These are phyloP conservation scores for Parietaria judaica DNA, from an alignment of 306 rosid species.

Conservation along the genomic window DNA sequence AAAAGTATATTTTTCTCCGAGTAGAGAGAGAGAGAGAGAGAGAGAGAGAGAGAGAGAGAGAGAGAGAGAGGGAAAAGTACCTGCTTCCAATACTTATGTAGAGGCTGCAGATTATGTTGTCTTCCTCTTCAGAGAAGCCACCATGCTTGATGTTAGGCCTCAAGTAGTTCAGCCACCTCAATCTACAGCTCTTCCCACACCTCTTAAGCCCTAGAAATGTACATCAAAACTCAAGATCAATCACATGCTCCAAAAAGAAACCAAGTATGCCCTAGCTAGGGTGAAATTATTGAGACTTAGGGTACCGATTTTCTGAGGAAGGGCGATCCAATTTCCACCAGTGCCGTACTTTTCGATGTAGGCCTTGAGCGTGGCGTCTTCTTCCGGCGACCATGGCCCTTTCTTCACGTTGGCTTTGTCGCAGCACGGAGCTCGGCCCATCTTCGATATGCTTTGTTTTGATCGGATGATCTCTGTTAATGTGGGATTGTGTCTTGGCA, in stretches of 20 bases:
- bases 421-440: slow-evolving; percentile 99
- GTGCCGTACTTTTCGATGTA: slow-evolving; percentile 81
- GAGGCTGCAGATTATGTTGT: slow-evolving; percentile 86
- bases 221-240: slow-evolving; percentile 1
- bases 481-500: neutral
- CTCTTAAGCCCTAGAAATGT: slow-evolving; percentile 72
- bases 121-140: slow-evolving; percentile 98
- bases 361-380: slow-evolving; percentile 76
- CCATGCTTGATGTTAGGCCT: slow-evolving; percentile 99
- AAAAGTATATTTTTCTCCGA: neutral
- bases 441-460: slow-evolving; percentile 10
- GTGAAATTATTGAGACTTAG: too few relatives aligned
- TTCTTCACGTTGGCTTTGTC: slow-evolving; percentile 95
- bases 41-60: slow-evolving; percentile 4
- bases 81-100: slow-evolving; percentile 99
- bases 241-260: neutral
- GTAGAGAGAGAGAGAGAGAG: slow-evolving; percentile 12
- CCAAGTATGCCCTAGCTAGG: too few relatives aligned
- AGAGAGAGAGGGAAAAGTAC: slow-evolving; percentile 29
- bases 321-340: slow-evolving; percentile 98
- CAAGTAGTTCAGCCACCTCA: slow-evolving; percentile 90
- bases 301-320: slow-evolving; percentile 92
- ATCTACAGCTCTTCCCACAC: slow-evolving; percentile 96
- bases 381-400: slow-evolving; percentile 99
- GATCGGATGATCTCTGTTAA: neutral